Evolutionary conservation across 768 basidiomycete species (phyloP), one percentile per base, ranked within the genome.

Genomic region (Epithele typhae): DNA sequence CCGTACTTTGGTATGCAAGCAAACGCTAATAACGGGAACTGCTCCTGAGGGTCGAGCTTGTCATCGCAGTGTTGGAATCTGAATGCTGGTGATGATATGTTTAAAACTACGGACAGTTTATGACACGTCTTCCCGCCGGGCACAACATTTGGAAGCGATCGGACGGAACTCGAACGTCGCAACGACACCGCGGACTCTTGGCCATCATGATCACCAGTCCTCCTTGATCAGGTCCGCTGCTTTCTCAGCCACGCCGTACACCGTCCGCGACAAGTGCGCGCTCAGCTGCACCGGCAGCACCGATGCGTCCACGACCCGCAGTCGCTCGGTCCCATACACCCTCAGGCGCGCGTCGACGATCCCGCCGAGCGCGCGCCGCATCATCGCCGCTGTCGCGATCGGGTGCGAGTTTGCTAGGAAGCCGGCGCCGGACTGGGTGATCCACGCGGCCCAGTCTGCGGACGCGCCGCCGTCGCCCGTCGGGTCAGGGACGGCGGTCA

Each of bases 241-340:
- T 37, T 62, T 60, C 48, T 67, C 65, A 10, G 59, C 65, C 3
- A 65, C 45, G 12, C 57, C 56, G 40, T 61, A 63, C n/a, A 56
- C 57, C 45, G 77, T 75, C 11, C 72, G 66, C 25, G 66, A 67
- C 44, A 76, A 46, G 52, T 76, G 76, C 3, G 73, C 73, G n/a
- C 72, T 68, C 32, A 76, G 62, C 43, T 72, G 64, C 21, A 80
- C 61, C 2, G 81, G 79, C 59, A 78, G 72, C 17, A 82, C 70
- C 0, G 75, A 77, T 11, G 77, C 66, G 53, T 79, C 78, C 15
- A 71, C 70, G 25, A 82, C 79, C 49, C 81, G 70, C 25, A 81
- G 59, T 59, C 81, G 81, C 25, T 65, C 58, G 17, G 67, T 55
- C 17, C 78, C 80, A 57, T 81, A 77, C 1, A 81, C 78, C 43